Percentiles rank a stretch among this genome's conserved stretches.
phyloP scores from a whole-genome alignment of 148 eudicot species.

The Dianthus caryophyllus region DNA sequence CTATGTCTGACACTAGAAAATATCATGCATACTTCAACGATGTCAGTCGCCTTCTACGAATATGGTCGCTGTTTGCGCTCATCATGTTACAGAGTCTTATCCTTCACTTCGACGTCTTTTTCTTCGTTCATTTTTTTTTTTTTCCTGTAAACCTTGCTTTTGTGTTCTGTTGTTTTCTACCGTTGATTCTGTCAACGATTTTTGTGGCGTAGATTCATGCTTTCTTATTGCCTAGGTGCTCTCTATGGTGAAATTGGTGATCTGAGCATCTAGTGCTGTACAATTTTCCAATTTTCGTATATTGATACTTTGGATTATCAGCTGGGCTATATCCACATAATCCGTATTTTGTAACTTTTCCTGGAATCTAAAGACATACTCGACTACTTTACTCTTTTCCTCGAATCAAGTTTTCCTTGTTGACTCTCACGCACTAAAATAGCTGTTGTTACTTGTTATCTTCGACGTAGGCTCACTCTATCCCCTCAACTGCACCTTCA shows the following conservation, averaged over 20 bases:
- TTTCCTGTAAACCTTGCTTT: not conserved
- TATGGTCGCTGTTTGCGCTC: too few relatives aligned
- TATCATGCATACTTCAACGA: not conserved
- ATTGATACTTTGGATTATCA: not conserved
- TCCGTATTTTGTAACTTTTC: not conserved
- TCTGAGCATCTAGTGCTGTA: not conserved
- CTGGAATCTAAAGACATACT: not conserved
- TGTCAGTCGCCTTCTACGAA: too few relatives aligned
- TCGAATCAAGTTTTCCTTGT: not conserved
- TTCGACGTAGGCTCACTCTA: conserved; percentile 36
- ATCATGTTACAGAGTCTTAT: too few relatives aligned
- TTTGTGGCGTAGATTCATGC: not conserved
- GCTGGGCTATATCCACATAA: not conserved
- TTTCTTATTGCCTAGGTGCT: not conserved
- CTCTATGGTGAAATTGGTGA: too few relatives aligned
- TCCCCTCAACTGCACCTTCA: conserved; percentile 24
- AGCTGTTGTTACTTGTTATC: not conserved
- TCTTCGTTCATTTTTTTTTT: not conserved
- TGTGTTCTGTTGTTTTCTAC: not conserved
- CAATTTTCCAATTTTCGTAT: not conserved
- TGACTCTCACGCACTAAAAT: too few relatives aligned
- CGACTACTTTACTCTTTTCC: not conserved
- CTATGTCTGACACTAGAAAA: not conserved
- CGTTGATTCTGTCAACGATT: not conserved
- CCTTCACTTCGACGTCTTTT: too few relatives aligned